Evolutionary conservation across 306 rosid species (phyloP).

Genomic region (Nissolia schottii): DNA sequence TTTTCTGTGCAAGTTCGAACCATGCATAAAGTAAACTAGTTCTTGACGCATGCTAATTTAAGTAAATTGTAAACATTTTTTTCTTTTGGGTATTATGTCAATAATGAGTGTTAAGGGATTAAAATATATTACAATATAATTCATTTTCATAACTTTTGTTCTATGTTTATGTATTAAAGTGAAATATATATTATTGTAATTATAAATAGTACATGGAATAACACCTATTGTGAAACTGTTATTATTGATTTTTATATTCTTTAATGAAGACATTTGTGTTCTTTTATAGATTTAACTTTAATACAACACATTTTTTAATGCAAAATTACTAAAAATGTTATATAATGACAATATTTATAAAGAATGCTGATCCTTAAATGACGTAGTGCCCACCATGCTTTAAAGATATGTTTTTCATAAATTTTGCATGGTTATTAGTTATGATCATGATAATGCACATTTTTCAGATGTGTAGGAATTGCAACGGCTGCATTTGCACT

Average conservation of each 20-base stretch:
- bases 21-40: not conserved
- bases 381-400: not conserved
- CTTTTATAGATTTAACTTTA: not conserved
- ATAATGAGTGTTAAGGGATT: not conserved
- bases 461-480: conserved; percentile 70
- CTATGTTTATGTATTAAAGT: not conserved
- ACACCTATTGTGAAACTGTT: not conserved
- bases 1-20: conserved; percentile 40
- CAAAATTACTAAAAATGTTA: too few species aligned
- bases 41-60: not conserved
- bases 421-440: not conserved
- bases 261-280: not conserved
- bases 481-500: conserved; percentile 82
- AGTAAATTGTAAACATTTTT: not conserved
- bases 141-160: not conserved
- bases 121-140: not conserved
- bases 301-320: too few species aligned
- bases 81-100: not conserved
- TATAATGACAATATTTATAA: too few species aligned
- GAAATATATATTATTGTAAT: not conserved
- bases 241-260: not conserved
- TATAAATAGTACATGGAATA: not conserved
- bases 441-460: conserved; percentile 14
- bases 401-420: not conserved
- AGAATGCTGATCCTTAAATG: too few species aligned